Conservation (phyloP, 163 green algal species). For the Scenedesmus sp. region DNA sequence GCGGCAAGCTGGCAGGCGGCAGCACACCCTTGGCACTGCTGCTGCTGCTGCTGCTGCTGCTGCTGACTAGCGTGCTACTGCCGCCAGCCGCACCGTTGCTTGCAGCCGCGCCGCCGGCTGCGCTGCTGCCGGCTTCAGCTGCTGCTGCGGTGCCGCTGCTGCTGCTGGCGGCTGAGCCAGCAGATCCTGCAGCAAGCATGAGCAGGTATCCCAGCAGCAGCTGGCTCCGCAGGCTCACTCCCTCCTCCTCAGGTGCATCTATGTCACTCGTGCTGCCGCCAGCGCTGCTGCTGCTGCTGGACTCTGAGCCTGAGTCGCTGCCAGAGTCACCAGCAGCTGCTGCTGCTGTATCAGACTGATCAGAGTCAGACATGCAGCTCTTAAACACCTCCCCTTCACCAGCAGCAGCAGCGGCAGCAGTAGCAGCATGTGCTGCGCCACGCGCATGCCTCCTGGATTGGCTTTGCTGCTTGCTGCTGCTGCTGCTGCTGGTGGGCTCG, state of each 20-base stretch:
- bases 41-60: neutral
- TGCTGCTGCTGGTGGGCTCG: constrained; percentile 1
- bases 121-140: neutral
- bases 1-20: constrained; percentile 64
- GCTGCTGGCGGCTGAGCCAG: neutral
- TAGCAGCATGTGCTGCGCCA: neutral
- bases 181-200: constrained; percentile 51
- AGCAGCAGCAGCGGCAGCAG: neutral
- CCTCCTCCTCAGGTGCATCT: constrained; percentile 22
- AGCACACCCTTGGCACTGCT: neutral
- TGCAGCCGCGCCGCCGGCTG: neutral
- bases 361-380: constrained; percentile 16
- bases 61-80: neutral
- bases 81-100: neutral
- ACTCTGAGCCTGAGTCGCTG: neutral
- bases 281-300: neutral
- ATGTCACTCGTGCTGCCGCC: neutral
- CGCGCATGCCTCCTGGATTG: neutral
- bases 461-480: neutral
- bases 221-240: constrained; percentile 50
- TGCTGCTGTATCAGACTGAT: constrained; percentile 14
- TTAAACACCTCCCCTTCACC: constrained; percentile 22
- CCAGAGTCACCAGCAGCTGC: neutral
- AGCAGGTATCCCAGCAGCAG: constrained; percentile 67
- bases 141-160: neutral